These are phyloP conservation scores for Cytospora piceae DNA, from an alignment of 2,329 filamentous ascomycete species.

Conservation along the genomic window DNA sequence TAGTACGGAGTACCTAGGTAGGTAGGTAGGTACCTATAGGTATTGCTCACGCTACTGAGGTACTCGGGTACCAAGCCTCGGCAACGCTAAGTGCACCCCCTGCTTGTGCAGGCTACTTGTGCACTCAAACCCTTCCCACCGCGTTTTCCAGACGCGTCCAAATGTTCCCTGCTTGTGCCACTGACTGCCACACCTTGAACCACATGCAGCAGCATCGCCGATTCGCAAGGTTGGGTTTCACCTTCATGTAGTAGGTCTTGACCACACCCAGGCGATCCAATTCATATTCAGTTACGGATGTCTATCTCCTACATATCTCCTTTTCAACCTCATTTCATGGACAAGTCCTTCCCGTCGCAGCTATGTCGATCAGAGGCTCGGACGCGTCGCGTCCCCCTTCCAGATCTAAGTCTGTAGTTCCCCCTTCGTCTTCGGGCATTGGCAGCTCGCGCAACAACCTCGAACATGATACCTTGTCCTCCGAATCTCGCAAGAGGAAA, in stretches of 20 bases:
- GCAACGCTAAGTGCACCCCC: neutral
- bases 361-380: slow-evolving; percentile 41
- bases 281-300: neutral
- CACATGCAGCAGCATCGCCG: neutral
- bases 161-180: neutral
- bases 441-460: slow-evolving; percentile 44
- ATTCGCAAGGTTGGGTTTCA: neutral
- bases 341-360: slow-evolving; percentile 31
- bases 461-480: slow-evolving; percentile 36
- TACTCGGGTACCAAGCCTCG: neutral
- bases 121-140: slow-evolving; percentile 1
- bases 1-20: too few relatives aligned
- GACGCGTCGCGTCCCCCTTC: slow-evolving; percentile 55
- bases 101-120: neutral
- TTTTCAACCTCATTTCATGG: slow-evolving; percentile 37
- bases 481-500: slow-evolving; percentile 42
- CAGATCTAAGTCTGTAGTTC: slow-evolving; percentile 30
- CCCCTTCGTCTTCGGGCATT: slow-evolving; percentile 46
- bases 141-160: neutral
- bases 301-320: slow-evolving; percentile 10
- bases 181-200: neutral
- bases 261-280: neutral
- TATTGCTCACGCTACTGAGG: neutral
- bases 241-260: neutral
- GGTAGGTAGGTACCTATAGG: too few relatives aligned